Evolutionary conservation across 1,284 basidiomycete species (phyloP), one percentile per base, ranked within the genome.

Genomic region (Irpex lacteus): DNA sequence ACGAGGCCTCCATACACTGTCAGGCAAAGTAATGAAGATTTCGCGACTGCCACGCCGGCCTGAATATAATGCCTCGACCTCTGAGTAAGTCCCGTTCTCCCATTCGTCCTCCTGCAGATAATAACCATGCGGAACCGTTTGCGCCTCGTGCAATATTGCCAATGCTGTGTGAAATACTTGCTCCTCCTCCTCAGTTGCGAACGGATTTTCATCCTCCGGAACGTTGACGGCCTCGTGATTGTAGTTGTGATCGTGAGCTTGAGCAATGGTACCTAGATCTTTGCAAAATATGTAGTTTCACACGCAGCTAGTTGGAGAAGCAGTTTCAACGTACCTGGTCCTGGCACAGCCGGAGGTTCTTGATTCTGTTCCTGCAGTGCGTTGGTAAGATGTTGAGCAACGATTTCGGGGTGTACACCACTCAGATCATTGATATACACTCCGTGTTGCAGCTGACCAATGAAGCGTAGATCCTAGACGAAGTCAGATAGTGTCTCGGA

Each of bases 401-500:
- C 19, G 18, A 58, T 36, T 11, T 64, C 63, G 11, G 64, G 66
- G 38, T 69, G 55, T 8, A 68, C 34, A 32, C 52, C 60, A 2
- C 36, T 59, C 11, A 32, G 18, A 36, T 60, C 44, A 37, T 69
- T 68, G 32, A 37, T 49, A 49, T 69, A 68, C 2, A 68, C 36
- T 1, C 68, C 68, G 4, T 60, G 59, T 53, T 61, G 32, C 4
- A 44, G 62, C 52, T 71, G 66, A 1, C 75, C 74, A 19, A 73
- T 37, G 38, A 77, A 66, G 13, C 67, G 66, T 55, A 78, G 61
- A 63, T 75, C 75, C 77, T 79, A 59, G n/a, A n/a, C n/a, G n/a
- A n/a, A n/a, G n/a, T n/a, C n/a, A n/a, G n/a, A n/a, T n/a, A n/a
- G n/a, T n/a, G n/a, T n/a, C n/a, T n/a, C n/a, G n/a, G n/a, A n/a